Base-by-base conservation (phyloP, 371 early-diverging fungal species). In the Mucor piriformis region DNA sequence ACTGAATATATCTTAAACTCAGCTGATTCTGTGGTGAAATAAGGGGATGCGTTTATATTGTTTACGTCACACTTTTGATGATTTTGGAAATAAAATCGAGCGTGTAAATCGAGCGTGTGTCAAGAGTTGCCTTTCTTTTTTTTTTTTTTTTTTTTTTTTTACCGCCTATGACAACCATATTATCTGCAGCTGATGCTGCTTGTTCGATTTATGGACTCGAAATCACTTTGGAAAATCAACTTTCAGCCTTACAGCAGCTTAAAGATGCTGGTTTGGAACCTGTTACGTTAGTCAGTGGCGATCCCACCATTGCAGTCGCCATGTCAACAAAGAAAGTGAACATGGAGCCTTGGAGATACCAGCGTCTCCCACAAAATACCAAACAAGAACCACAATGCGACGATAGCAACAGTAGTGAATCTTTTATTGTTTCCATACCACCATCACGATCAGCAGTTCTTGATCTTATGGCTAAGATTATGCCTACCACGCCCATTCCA, bases 201-300 rank as follows among this genome's bases (percentile, higher is more conserved):
- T 50, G 59, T 54, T 64, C 59, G 21, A 64, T 64, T 50, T 63
- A 58, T 59, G 64, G 64, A 48, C 46, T 57, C 47, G 63, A 63
- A 63, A 53, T 63, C 57, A 38, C 57, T 57, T 63, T 53, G 53
- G 40, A 58, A 40, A 63, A 63, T 53, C 53, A 53, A 13, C 25
- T 57, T 21, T 63, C 49, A 57, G 57, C 63, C 46, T 47, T 62
- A 34, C 56, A 61, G 42, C 61, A 32, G 49, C 50, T 61, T 38
- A 54, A 48, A 48, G 42, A 61, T 61, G 37, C 37, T 37, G 37
- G 2, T 37, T 37, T 37, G 37, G 37, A 37, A 12, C 37, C 37
- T 37, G 48, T 63, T 52, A 57, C 54, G 34, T 53, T 63, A 33
- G 58, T 53, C 37, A 51, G 57, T 49, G 64, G 54, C 56, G 43